Conservation (phyloP, 768 basidiomycete species). For the Pleurotus cornucopiae region DNA sequence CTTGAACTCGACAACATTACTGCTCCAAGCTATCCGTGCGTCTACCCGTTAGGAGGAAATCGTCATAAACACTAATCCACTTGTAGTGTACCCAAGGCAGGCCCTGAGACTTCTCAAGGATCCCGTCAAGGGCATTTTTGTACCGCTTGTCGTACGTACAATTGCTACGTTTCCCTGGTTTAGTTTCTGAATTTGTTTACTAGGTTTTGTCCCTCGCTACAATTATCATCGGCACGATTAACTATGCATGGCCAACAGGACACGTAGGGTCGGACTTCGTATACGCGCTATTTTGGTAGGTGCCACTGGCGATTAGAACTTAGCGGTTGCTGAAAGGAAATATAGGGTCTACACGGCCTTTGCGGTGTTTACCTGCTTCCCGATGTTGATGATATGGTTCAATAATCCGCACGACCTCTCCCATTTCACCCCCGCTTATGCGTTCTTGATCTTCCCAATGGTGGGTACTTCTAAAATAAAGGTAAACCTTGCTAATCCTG, state of each 20-base stretch:
- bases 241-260: conserved; percentile 36
- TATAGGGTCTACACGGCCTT: conserved; percentile 37
- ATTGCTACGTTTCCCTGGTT: background rate
- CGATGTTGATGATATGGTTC: conserved; percentile 49
- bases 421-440: conserved; percentile 33
- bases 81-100: conserved; percentile 38
- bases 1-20: conserved; percentile 36
- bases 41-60: background rate
- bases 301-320: background rate
- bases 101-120: conserved; percentile 36
- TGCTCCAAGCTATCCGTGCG: conserved; percentile 39
- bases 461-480: conserved; percentile 18
- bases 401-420: conserved; percentile 40
- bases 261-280: conserved; percentile 28
- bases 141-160: conserved; percentile 23
- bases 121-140: conserved; percentile 42
- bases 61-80: background rate
- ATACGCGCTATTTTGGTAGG: conserved; percentile 42
- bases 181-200: background rate
- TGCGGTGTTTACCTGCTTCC: conserved; percentile 34
- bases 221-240: conserved; percentile 43
- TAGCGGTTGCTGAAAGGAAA: background rate
- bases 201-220: conserved; percentile 46
- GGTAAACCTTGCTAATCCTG: background rate
- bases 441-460: conserved; percentile 32